Percentiles rank a stretch among this genome's conserved stretches.
Evolutionary conservation across 2,329 filamentous ascomycete species (phyloP).

Genomic region (Colletotrichum echinochloae): DNA sequence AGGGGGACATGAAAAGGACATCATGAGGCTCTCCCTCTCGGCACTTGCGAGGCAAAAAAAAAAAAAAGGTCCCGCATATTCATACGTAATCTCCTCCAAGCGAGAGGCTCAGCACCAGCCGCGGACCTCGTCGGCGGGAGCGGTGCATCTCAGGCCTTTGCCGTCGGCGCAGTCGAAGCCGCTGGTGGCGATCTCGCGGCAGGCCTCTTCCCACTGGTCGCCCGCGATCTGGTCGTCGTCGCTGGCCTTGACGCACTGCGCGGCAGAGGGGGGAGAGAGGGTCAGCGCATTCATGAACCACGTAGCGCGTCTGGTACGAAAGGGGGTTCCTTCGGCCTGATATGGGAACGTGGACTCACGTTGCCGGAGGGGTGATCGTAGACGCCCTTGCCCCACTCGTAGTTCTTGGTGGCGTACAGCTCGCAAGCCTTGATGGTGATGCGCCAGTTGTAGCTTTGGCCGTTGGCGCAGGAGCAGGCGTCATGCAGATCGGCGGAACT

Average conservation of each 20-base stretch:
- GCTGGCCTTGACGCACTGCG: slow-evolving; percentile 35
- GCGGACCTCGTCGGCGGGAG: slow-evolving; percentile 25
- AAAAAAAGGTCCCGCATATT: not conserved
- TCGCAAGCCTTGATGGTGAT: slow-evolving; percentile 43
- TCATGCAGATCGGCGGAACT: slow-evolving; percentile 44
- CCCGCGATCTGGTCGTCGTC: slow-evolving; percentile 38
- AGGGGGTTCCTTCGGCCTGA: not conserved
- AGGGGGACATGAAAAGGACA: not conserved
- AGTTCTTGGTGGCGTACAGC: slow-evolving; percentile 36
- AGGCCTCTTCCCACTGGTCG: slow-evolving; percentile 41
- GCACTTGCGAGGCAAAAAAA: not conserved
- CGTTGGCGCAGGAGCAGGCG: slow-evolving; percentile 43
- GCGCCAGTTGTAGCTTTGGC: slow-evolving; percentile 44
- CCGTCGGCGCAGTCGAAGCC: slow-evolving; percentile 43
- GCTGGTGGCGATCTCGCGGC: slow-evolving; percentile 37
- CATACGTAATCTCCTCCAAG: not conserved
- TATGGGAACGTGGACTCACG: not conserved
- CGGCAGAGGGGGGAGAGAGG: too few species aligned
- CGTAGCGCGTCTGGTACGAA: not conserved
- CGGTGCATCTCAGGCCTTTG: slow-evolving; percentile 42
- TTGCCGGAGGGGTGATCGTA: slow-evolving; percentile 40
- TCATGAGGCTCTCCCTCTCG: not conserved
- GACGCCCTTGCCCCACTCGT: slow-evolving; percentile 35
- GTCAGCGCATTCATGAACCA: not conserved
- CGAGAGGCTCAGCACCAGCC: slow-evolving; percentile 38